Evolutionary conservation across 1,284 basidiomycete genomes (phyloP), one percentile per base, ranked within the genome.

Genomic region (Naganishia sp.): DNA sequence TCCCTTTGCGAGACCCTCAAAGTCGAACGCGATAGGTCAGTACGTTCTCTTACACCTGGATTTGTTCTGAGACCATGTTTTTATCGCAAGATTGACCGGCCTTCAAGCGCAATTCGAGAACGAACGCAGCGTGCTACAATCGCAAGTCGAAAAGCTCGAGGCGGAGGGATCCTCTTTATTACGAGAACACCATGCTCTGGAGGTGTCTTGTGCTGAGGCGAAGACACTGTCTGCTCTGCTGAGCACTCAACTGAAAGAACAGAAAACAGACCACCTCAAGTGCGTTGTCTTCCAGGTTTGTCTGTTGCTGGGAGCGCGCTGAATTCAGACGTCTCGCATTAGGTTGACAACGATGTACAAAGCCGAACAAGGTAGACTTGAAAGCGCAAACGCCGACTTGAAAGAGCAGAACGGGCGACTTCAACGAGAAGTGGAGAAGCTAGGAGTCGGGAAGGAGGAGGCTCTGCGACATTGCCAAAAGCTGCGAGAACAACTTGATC

Each of bases 281-380:
- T 61, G 11, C 25, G 58, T 58, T 17, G 11, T 13, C 7, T 39
- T 39, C 25, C 45, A 43, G 31, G 7, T 13, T 28, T 25, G 23
- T 28, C 28, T 15, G 21, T 50, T 10, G 49, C 10, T 35, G 17
- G 1, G n/a, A 28, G 6, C 7, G 3, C n/a, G 3, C 52, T 54
- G 31, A 54, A 28, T 28, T 17, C 18, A n/a, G 10, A 11, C 3
- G 25, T 50, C 17, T 39, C 25, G n/a, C 25, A 32, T 18, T 28
- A 61, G 58, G 13, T 21, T 61, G n/a, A 47, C 50, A 18, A 39
- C 39, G 15, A 51, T n/a, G 2, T 28, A 51, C n/a, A 51, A 21
- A 35, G 47, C 13, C 21, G 47, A 50, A 23, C 32, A 51, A 15
- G 41, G 42, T 17, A 39, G n/a, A 21, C 31, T n/a, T 9, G 21